Conservation (phyloP, 75 land plant species). For the Larix kaempferi region DNA sequence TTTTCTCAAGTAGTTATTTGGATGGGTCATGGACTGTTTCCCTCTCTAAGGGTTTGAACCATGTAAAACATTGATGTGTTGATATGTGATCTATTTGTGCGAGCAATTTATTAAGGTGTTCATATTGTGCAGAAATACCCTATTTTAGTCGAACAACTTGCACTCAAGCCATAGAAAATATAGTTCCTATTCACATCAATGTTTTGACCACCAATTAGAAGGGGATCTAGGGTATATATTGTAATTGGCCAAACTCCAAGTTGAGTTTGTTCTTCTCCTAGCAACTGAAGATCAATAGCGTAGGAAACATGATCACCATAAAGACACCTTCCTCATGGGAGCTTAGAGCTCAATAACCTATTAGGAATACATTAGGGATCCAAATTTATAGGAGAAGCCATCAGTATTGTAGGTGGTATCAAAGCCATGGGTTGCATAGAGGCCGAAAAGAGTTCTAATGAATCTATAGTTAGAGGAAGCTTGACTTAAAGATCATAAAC, state of each 20-base stretch:
- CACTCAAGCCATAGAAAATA: slow-evolving; percentile 77
- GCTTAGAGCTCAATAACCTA: slow-evolving; percentile 53
- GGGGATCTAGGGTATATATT: slow-evolving; percentile 81
- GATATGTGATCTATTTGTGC: no score
- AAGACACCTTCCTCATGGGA: slow-evolving; percentile 62
- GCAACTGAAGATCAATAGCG: slow-evolving; percentile 63
- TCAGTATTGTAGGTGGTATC: slow-evolving; percentile 28
- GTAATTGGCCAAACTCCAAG: slow-evolving; percentile 93
- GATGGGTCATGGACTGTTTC: no score
- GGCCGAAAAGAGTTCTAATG: not conserved
- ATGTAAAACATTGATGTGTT: no score
- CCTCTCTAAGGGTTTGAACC: no score
- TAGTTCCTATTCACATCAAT: slow-evolving; percentile 90
- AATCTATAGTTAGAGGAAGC: not conserved
- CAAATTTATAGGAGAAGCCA: slow-evolving; percentile 38
- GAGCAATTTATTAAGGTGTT: no score
- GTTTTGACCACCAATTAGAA: slow-evolving; percentile 73
- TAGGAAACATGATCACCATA: slow-evolving; percentile 61
- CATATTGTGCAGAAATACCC: no score
- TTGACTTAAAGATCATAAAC: not conserved
- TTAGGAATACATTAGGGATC: slow-evolving; percentile 21
- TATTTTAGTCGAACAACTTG: slow-evolving; percentile 18
- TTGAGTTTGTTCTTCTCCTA: slow-evolving; percentile 69
- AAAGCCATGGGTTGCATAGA: not conserved
- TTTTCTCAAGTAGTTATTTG: no score